phyloP scores from a whole-genome alignment of 176 grass and related monocot genomes.

The Lolium rigidum region DNA sequence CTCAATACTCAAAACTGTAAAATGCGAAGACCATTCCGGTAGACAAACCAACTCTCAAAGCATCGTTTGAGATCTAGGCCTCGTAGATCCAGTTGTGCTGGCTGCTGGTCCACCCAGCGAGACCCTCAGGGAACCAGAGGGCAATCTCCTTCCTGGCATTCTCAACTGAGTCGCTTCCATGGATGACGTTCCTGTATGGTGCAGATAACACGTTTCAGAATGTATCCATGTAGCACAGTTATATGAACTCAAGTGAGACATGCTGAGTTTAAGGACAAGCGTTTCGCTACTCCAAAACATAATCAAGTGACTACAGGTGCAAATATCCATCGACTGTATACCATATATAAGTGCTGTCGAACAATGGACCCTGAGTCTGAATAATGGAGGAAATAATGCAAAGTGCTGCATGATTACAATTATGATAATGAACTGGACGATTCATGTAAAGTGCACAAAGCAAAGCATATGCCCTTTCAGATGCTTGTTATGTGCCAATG shows the following conservation, averaged over 20 bases:
- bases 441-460: background rate
- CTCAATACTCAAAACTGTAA: conserved; percentile 35
- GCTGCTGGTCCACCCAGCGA: conserved; percentile 73
- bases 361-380: background rate
- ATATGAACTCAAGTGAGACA: background rate
- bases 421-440: background rate
- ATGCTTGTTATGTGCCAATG: background rate
- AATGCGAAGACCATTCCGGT: conserved; percentile 9
- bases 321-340: background rate
- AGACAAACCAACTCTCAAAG: conserved; percentile 16
- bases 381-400: background rate
- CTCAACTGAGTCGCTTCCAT: conserved; percentile 90
- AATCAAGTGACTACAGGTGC: background rate
- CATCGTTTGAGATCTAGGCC: conserved; percentile 41
- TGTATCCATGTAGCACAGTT: background rate
- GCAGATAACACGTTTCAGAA: conserved; percentile 22
- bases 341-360: background rate
- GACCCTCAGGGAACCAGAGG: conserved; percentile 88
- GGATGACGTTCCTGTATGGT: conserved; percentile 84
- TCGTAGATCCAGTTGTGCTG: conserved; percentile 98
- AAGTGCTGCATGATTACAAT: conserved; percentile 4
- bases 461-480: background rate
- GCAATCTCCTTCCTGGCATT: conserved; percentile 94
- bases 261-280: background rate
- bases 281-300: background rate